Conservation (phyloP, 192 early-diverging fungal species). For the Mortierella antarctica region DNA sequence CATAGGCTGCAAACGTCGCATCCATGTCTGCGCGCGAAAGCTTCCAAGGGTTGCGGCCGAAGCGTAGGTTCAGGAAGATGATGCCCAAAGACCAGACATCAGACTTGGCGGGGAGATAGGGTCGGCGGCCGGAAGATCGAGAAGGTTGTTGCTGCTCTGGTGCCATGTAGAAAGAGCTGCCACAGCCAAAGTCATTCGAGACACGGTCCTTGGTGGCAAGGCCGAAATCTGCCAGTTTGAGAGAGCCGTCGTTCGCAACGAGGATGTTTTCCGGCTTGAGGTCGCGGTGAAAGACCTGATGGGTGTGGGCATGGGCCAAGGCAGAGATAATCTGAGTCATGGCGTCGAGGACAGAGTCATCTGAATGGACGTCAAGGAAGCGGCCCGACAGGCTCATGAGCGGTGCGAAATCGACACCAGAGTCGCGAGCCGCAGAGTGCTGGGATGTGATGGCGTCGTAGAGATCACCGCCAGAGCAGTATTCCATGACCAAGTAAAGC, state of each 20-base stretch:
- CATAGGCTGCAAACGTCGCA: slow-evolving; percentile 80
- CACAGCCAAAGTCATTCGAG: slow-evolving; percentile 90
- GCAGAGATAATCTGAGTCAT: slow-evolving; percentile 75
- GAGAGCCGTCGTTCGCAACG: slow-evolving; percentile 66
- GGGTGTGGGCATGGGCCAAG: slow-evolving; percentile 31
- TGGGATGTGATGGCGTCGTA: slow-evolving; percentile 95
- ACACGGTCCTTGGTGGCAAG: slow-evolving; percentile 84
- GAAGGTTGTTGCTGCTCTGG: slow-evolving; percentile 75
- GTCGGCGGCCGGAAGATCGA: slow-evolving; percentile 47
- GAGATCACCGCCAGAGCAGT: slow-evolving; percentile 92
- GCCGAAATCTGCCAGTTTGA: slow-evolving; percentile 95
- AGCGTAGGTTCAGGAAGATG: slow-evolving; percentile 89
- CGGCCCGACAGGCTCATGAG: slow-evolving; percentile 5
- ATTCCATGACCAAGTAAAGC: slow-evolving; percentile 96
- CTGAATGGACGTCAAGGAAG: slow-evolving; percentile 42
- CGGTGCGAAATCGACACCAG: slow-evolving; percentile 39
- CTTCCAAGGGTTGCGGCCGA: slow-evolving; percentile 86
- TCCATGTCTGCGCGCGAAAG: slow-evolving; percentile 73
- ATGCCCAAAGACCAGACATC: slow-evolving; percentile 93
- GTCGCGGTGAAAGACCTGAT: slow-evolving; percentile 90
- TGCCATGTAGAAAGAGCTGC: slow-evolving; percentile 73
- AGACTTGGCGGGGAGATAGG: slow-evolving; percentile 75
- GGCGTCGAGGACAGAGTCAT: slow-evolving; percentile 69
- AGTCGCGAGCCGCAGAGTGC: slow-evolving; percentile 62
- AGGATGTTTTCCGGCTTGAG: slow-evolving; percentile 88